Conservation (phyloP, 345 rosid genomes). For the Salix suchowensis region DNA sequence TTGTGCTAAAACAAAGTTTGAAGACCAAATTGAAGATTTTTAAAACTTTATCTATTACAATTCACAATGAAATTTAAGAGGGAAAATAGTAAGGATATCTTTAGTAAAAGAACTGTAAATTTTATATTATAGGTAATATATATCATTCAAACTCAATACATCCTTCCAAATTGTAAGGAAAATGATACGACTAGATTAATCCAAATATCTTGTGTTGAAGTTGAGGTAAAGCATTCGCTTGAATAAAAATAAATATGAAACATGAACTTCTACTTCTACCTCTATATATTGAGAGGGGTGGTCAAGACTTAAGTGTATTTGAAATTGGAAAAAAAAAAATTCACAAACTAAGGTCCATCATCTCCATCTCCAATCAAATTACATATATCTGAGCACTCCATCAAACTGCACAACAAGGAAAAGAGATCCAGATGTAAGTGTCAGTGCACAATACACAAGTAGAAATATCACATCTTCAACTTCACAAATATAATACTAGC, state of each 20-base stretch:
- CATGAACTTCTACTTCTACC: not conserved
- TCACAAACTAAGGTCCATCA: conserved; percentile 50
- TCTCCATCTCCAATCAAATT: conserved; percentile 78
- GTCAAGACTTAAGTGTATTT: not conserved
- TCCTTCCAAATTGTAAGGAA: not conserved
- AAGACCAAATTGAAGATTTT: too few species aligned
- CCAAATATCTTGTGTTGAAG: not conserved
- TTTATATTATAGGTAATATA: too few species aligned
- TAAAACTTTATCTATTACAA: too few species aligned
- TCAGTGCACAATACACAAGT: too few species aligned
- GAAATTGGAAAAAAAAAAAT: too few species aligned
- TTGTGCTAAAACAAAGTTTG: too few species aligned
- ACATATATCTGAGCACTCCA: conserved; percentile 89
- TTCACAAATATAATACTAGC: too few species aligned
- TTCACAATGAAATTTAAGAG: too few species aligned
- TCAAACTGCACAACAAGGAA: conserved; percentile 50
- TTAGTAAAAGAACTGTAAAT: too few species aligned
- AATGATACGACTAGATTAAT: not conserved
- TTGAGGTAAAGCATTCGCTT: not conserved
- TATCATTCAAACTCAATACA: not conserved
- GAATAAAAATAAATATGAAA: not conserved
- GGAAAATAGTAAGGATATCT: too few species aligned
- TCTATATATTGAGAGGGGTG: not conserved
- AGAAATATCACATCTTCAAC: too few species aligned
- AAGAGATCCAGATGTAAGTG: too few species aligned